Evolutionary conservation across 352 stramenopile species (phyloP).

Genomic region (Globisporangium solare): DNA sequence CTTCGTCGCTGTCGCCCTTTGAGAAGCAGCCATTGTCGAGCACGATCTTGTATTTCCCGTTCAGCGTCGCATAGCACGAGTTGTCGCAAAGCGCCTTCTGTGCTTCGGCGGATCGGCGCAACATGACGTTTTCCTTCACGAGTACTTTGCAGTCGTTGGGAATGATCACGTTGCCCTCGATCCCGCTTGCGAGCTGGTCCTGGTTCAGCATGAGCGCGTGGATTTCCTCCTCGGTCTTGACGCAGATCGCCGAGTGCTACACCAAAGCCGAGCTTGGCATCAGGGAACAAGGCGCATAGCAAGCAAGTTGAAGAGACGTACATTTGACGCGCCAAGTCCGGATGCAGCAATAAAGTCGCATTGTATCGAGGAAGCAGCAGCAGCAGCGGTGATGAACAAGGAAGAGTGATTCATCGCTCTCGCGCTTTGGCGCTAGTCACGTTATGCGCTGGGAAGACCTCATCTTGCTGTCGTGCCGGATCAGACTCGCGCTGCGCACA

Average conservation of each 20-base stretch:
- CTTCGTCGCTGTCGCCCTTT: conserved; percentile 45
- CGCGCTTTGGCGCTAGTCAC: not conserved
- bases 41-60: conserved; percentile 57
- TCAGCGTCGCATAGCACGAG: conserved; percentile 48
- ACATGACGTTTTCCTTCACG: conserved; percentile 50
- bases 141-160: conserved; percentile 61
- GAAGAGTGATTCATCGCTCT: not conserved
- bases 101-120: conserved; percentile 40
- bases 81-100: conserved; percentile 63
- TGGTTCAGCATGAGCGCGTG: conserved; percentile 46
- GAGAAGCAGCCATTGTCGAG: conserved; percentile 66
- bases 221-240: conserved; percentile 43
- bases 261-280: not conserved
- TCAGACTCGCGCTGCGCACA: not conserved
- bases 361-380: not conserved
- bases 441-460: not conserved
- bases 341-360: not conserved
- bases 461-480: not conserved
- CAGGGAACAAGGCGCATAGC: not conserved
- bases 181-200: conserved; percentile 51
- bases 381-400: not conserved
- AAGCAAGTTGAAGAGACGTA: conserved; percentile 3
- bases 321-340: conserved; percentile 29
- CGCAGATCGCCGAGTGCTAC: conserved; percentile 37
- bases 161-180: conserved; percentile 47